Evolutionary conservation across 352 stramenopile species (phyloP).

Genomic region (Peronosclerospora sorghi): DNA sequence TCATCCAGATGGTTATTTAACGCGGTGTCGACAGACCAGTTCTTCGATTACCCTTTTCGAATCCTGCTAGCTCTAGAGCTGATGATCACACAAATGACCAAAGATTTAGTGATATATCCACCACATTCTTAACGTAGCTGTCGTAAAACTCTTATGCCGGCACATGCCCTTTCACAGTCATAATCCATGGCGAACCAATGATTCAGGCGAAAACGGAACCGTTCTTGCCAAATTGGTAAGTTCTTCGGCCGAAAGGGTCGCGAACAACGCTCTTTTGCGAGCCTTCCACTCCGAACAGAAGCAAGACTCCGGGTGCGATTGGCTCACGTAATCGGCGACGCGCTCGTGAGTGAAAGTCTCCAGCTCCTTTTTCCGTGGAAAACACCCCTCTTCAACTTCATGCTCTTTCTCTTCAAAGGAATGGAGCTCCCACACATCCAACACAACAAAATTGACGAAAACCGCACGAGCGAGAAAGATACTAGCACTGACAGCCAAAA

Average conservation of each 20-base stretch:
- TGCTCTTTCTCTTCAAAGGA: constrained; percentile 13
- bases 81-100: constrained; percentile 19
- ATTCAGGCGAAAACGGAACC: constrained; percentile 33
- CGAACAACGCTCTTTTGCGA: constrained; percentile 22
- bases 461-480: constrained; percentile 20
- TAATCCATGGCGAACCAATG: constrained; percentile 22
- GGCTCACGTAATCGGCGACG: constrained; percentile 15
- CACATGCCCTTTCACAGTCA: constrained; percentile 22
- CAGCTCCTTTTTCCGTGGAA: constrained; percentile 19
- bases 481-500: constrained; percentile 22
- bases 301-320: constrained; percentile 23
- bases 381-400: constrained; percentile 16
- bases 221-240: constrained; percentile 18
- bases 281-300: constrained; percentile 39
- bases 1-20: constrained; percentile 4
- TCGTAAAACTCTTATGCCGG: constrained; percentile 23
- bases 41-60: constrained; percentile 1
- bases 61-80: constrained; percentile 13
- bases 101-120: constrained; percentile 22
- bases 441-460: constrained; percentile 21
- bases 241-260: constrained; percentile 11
- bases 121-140: constrained; percentile 26
- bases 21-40: neutral
- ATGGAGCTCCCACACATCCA: constrained; percentile 26
- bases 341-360: constrained; percentile 21